A percentile compares a stretch with the other conserved stretches of the same genome.
Evolutionary conservation across 2,329 filamentous ascomycete genomes (phyloP).

Genomic region (Hypoxylon sp.): DNA sequence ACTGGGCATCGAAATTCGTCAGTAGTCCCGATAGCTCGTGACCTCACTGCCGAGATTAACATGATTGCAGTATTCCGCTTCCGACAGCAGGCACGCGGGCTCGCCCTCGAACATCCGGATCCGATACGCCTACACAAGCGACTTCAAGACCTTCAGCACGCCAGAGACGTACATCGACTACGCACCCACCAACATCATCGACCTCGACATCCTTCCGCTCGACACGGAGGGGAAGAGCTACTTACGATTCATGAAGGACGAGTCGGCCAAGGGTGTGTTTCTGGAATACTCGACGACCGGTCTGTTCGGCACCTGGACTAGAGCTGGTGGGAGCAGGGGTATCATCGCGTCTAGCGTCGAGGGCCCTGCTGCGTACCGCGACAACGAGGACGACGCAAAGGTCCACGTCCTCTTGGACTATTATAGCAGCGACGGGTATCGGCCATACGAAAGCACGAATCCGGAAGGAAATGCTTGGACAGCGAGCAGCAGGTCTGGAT

Average conservation of each 20-base stretch:
- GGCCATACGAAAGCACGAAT: constrained; percentile 56
- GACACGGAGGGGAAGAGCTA: constrained; percentile 52
- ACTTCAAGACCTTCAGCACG: constrained; percentile 61
- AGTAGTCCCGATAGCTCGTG: constrained; percentile 25
- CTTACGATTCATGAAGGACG: constrained; percentile 64
- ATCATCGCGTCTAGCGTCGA: constrained; percentile 54
- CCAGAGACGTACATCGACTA: constrained; percentile 61
- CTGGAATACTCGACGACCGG: constrained; percentile 57
- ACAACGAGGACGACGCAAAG: constrained; percentile 51
- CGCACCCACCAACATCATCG: constrained; percentile 58
- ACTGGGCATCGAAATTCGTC: constrained; percentile 58
- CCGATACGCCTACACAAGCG: constrained; percentile 62
- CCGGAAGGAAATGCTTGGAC: constrained; percentile 56
- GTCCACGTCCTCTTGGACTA: constrained; percentile 60
- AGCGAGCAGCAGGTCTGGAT: constrained; percentile 51
- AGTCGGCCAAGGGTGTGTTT: constrained; percentile 60
- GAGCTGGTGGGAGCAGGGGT: constrained; percentile 53
- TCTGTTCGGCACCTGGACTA: constrained; percentile 60
- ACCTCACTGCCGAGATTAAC: background rate
- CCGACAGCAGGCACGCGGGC: constrained; percentile 59
- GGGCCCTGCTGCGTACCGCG: constrained; percentile 54
- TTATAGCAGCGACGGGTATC: constrained; percentile 57
- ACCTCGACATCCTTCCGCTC: constrained; percentile 63
- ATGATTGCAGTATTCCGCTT: constrained; percentile 52
- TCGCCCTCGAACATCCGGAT: constrained; percentile 54